Evolutionary conservation across 2,329 filamentous ascomycete genomes (phyloP), one percentile per base, ranked within the genome.

Genomic region (Aureobasidium sp.): DNA sequence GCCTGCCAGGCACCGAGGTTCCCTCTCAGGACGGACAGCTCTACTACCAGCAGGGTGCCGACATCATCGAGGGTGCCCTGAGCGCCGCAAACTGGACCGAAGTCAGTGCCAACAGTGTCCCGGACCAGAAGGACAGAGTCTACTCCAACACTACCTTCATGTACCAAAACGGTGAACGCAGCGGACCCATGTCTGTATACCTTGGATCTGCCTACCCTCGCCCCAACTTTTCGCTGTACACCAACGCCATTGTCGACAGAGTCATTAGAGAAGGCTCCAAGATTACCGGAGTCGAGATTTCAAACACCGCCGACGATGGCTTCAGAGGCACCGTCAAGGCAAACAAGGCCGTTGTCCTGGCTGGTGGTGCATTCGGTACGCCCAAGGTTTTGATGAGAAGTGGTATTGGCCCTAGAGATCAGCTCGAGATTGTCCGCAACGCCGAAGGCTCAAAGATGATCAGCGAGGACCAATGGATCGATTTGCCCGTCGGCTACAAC

Each of bases 61-160:
- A 53, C 25, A 44, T 62, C 20, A 31, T 62, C 6, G 60, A 62
- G 49, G 84, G 81, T 80, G 70, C 84, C 2, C 80, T 84, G 3
- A 73, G 77, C 12, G 73, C 73, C 42, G 78, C 79, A 15, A 77
- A 77, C 12, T 82, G 78, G 64, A 68, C 73, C 8, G 73, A 82
- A 17, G 77, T 82, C 3, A 73, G 74, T 11, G 74, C 82, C 65
- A 82, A 82, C 44, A 74, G 75, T 1, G 67, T 71, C 4, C 75
- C 78, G 0, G 68, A 80, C 62, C 68, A 78, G 22, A 82, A 82
- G 69, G 73, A 73, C 17, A 73, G 71, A 52, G 79, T 80, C 0
- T 83, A 82, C 55, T 79, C 80, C 5, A 73, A 78, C 29, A 76
- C 80, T 0, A 73, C 76, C 0, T 82, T 76, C 67, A 75, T 80